Evolutionary conservation across 2,329 filamentous ascomycete species (phyloP).

Genomic region (Leptographium lundbergii): DNA sequence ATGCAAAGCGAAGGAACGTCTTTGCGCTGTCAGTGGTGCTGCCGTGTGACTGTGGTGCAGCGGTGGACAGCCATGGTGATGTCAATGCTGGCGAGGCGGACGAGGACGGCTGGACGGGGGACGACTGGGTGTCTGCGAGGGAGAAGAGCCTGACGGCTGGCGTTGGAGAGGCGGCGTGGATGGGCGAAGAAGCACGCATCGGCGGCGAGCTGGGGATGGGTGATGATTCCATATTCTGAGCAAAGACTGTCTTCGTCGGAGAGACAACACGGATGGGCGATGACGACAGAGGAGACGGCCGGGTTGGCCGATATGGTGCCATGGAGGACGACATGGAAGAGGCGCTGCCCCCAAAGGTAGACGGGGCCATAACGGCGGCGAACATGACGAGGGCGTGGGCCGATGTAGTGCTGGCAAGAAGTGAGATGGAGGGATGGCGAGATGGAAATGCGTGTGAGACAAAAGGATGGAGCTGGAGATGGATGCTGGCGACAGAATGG

Average conservation of each 20-base stretch:
- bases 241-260: constrained; percentile 14
- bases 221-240: constrained; percentile 27
- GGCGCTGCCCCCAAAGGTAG: constrained; percentile 1
- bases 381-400: constrained; percentile 6
- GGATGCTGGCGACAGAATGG: background rate
- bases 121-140: constrained; percentile 29
- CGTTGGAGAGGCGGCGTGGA: constrained; percentile 14
- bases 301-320: constrained; percentile 31
- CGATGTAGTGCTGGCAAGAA: background rate
- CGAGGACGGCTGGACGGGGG: constrained; percentile 23
- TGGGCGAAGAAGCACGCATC: constrained; percentile 21
- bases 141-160: background rate
- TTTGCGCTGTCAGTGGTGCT: background rate
- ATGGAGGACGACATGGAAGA: constrained; percentile 21
- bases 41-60: background rate
- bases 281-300: constrained; percentile 46
- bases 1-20: constrained; percentile 32
- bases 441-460: background rate
- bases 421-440: background rate
- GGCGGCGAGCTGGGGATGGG: constrained; percentile 26
- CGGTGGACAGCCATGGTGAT: background rate
- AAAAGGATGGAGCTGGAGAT: background rate
- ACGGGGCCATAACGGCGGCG: constrained; percentile 6
- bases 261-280: constrained; percentile 43
- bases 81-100: background rate